Conservation (phyloP, 768 basidiomycete genomes). For the Leccinum subtestaceum region DNA sequence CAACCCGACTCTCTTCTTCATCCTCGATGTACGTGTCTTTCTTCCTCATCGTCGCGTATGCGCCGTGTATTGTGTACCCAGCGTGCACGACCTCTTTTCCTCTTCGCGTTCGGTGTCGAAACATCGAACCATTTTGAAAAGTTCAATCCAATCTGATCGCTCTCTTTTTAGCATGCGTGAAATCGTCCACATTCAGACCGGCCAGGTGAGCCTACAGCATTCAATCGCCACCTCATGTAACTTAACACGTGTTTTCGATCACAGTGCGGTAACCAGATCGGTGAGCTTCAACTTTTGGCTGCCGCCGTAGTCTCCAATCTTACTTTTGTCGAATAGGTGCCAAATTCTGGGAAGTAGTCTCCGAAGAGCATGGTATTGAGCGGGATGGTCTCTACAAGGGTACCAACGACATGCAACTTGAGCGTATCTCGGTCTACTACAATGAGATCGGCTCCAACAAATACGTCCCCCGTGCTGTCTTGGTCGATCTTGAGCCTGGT, state of each 20-base stretch:
- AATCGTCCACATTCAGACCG: constrained; percentile 99
- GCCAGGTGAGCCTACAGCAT: constrained; percentile 64
- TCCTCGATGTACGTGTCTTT: constrained; percentile 32
- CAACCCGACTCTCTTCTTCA: constrained; percentile 27
- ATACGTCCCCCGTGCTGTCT: constrained; percentile 97
- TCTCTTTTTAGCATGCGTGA: constrained; percentile 81
- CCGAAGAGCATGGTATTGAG: constrained; percentile 97
- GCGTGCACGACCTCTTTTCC: constrained; percentile 3
- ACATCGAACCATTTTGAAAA: constrained; percentile 15
- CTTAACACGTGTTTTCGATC: constrained; percentile 30
- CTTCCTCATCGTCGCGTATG: constrained; percentile 14
- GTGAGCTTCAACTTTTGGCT: constrained; percentile 44
- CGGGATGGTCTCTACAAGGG: constrained; percentile 93
- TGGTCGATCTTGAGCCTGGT: constrained; percentile 97
- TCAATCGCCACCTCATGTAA: constrained; percentile 6
- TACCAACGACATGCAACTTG: constrained; percentile 91
- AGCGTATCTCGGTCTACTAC: constrained; percentile 97
- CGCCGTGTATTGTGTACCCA: neutral
- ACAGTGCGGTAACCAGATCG: constrained; percentile 99
- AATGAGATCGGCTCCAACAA: constrained; percentile 94
- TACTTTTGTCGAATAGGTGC: constrained; percentile 54
- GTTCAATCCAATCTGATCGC: constrained; percentile 26
- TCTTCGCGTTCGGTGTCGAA: constrained; percentile 19
- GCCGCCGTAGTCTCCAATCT: constrained; percentile 15
- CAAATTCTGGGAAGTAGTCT: constrained; percentile 97